Conservation (phyloP, 1,284 basidiomycete genomes). For the Cronartium quercuum region DNA sequence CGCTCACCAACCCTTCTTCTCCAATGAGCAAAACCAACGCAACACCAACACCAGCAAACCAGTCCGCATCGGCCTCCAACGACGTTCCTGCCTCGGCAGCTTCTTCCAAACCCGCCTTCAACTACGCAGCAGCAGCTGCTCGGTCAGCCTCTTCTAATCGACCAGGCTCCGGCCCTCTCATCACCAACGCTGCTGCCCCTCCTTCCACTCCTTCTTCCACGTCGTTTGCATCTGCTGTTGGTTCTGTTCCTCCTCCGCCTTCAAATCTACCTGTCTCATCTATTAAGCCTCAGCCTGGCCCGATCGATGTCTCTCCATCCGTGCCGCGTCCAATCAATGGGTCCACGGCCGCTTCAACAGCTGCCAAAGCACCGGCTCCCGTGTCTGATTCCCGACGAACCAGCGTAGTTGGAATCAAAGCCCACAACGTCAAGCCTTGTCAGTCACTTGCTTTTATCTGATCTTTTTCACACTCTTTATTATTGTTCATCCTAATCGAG, state of each 20-base stretch:
- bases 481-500: background rate
- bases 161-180: background rate
- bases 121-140: conserved; percentile 38
- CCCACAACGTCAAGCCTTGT: conserved; percentile 36
- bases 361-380: conserved; percentile 18
- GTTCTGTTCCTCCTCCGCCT: conserved; percentile 10
- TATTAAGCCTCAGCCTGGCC: background rate
- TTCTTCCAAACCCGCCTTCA: conserved; percentile 31
- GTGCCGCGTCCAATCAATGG: conserved; percentile 18
- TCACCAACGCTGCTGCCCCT: background rate
- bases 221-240: conserved; percentile 34
- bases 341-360: background rate
- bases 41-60: conserved; percentile 35
- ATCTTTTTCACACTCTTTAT: background rate
- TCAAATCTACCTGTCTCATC: conserved; percentile 8
- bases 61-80: conserved; percentile 33
- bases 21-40: conserved; percentile 40
- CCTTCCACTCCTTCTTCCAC: background rate
- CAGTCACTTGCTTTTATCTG: background rate
- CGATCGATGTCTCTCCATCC: conserved; percentile 1
- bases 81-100: conserved; percentile 24
- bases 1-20: conserved; percentile 21
- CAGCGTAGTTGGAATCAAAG: conserved; percentile 22
- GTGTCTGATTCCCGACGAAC: conserved; percentile 12
- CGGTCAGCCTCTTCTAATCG: conserved; percentile 12